A percentile compares a stretch with the other conserved stretches of the same genome.
These are phyloP conservation scores for Blastomyces parvus DNA, from an alignment of 2,329 filamentous ascomycete species.

Conservation along the genomic window DNA sequence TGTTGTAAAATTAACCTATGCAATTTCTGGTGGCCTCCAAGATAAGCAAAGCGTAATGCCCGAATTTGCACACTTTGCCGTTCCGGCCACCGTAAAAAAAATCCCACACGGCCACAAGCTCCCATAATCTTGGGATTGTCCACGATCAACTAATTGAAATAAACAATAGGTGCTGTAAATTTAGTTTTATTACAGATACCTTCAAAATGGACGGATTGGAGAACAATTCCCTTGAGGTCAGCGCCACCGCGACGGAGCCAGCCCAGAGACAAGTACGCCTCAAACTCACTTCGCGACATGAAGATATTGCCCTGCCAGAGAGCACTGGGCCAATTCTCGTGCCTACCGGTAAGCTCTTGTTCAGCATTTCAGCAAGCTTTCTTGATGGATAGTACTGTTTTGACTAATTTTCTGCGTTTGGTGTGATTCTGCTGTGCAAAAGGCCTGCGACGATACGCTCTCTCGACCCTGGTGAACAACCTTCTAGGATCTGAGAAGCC, in stretches of 20 bases:
- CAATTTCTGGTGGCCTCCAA: not conserved
- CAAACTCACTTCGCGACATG: slow-evolving; percentile 44
- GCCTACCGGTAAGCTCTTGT: slow-evolving; percentile 41
- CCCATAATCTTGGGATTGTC: not conserved
- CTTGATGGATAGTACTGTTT: slow-evolving; percentile 5
- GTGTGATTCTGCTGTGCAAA: slow-evolving; percentile 8
- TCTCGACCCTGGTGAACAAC: slow-evolving; percentile 55
- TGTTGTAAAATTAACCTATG: not conserved
- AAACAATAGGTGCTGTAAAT: not conserved
- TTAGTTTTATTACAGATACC: not conserved
- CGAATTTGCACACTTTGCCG: slow-evolving; percentile 30
- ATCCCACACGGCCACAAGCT: slow-evolving; percentile 23
- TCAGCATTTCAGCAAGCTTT: slow-evolving; percentile 4
- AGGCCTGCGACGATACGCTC: slow-evolving; percentile 49
- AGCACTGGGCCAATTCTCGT: slow-evolving; percentile 49
- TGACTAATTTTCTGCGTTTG: slow-evolving; percentile 12
- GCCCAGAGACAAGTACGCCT: slow-evolving; percentile 44
- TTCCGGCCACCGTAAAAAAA: slow-evolving; percentile 32
- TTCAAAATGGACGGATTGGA: slow-evolving; percentile 17
- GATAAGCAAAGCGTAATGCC: not conserved
- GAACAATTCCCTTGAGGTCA: slow-evolving; percentile 14
- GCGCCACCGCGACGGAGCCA: slow-evolving; percentile 5
- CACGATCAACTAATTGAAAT: not conserved
- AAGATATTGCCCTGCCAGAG: slow-evolving; percentile 46
- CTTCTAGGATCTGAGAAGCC: slow-evolving; percentile 47